Evolutionary conservation across 176 grass and related monocot genomes (phyloP), one percentile per base, ranked within the genome.

Genomic region (Eleusine indica): DNA sequence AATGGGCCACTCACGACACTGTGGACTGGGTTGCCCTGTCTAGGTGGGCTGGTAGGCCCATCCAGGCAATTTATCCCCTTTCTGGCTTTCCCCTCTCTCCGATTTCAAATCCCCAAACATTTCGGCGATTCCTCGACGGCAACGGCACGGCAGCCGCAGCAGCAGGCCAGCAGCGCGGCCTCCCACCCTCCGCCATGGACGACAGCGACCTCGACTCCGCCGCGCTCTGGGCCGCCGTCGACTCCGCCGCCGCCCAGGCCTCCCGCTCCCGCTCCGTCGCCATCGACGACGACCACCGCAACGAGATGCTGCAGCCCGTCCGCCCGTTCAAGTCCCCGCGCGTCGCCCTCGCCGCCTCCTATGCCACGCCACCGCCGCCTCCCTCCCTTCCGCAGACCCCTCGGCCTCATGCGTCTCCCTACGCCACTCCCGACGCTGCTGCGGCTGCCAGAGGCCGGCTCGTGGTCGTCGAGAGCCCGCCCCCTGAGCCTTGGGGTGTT

Each of bases 191-290:
- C 74, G 11, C 76, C 30, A 89, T 98, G 90, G 92, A 93, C 72
- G 90, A 92, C 79, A 66, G 44, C 35, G 83, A 89, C 70, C 91
- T 94, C 48, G 95, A 98, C 79, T 91, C 91, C 46, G 90, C 90
- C 15, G 90, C 91, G 28, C 88, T 98, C 58, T 98, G 92, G 95
- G 88, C 92, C 48, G 91, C 87, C 74, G 87, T 94, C 53, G 94
- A 97, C 49, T 87, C 87, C 28, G 89, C 63, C n/a, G 89, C 94
- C 75, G 76, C 88, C 32, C 57, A 46, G 47, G 83, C 87, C 65
- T 80, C 79, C 47, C 63, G 67, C 40, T 7, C 71, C 66, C 83
- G 70, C 63, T 49, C 10, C 75, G 68, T 70, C 32, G 43, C 81
- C 40, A 46, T 44, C 65, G 71, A 86, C 73, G 82, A 88, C 68